phyloP scores from a whole-genome alignment of 1,284 basidiomycete species.

The Tilletia setariae region DNA sequence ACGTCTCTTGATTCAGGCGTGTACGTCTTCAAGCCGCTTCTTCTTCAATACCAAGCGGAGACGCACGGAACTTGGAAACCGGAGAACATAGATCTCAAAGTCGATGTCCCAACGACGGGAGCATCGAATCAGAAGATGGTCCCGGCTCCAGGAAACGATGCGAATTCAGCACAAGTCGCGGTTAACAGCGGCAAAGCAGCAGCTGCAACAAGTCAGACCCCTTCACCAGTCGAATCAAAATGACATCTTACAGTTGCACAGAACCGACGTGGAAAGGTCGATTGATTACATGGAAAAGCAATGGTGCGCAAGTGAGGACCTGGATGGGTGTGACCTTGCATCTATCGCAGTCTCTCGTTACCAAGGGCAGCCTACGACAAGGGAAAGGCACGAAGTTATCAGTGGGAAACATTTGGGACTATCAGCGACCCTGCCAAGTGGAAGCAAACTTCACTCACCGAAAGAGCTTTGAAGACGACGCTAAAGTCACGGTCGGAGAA shows the following conservation, averaged over 20 bases:
- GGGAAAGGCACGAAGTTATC: neutral
- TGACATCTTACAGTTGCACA: too few relatives aligned
- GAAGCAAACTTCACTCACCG: conserved; percentile 14
- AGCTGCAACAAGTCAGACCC: neutral
- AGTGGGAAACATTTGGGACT: too few relatives aligned
- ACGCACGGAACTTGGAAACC: conserved; percentile 13
- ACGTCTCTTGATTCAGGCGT: neutral
- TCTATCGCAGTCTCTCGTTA: conserved; percentile 7
- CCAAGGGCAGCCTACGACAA: conserved; percentile 5
- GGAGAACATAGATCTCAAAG: conserved; percentile 4
- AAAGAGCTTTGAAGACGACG: conserved; percentile 42
- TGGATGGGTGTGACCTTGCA: neutral
- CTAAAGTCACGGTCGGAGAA: conserved; percentile 40
- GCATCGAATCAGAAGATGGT: neutral
- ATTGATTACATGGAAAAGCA: too few relatives aligned
- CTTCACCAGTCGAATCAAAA: too few relatives aligned
- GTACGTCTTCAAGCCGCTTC: conserved; percentile 12
- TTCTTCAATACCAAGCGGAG: neutral
- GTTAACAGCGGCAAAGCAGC: neutral
- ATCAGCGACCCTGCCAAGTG: neutral
- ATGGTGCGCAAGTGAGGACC: too few relatives aligned
- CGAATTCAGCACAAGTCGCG: too few relatives aligned
- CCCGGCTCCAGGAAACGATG: too few relatives aligned
- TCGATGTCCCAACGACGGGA: neutral
- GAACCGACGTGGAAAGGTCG: too few relatives aligned